These are phyloP conservation scores for Passalora sequoiae DNA, from an alignment of 2,329 filamentous ascomycete genomes.

Conservation along the genomic window DNA sequence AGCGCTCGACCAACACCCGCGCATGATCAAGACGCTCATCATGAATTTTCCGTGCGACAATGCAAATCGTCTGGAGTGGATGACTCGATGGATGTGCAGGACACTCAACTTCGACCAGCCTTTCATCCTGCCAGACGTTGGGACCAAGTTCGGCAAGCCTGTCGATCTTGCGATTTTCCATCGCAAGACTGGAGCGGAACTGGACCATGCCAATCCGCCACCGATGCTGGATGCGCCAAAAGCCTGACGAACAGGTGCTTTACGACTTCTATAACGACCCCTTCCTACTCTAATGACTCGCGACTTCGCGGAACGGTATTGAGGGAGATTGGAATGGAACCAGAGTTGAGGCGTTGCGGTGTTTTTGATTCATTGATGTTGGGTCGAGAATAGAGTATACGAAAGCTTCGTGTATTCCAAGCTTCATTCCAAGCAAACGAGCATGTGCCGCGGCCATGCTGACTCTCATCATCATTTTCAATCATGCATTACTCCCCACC, in stretches of 20 bases:
- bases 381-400: background rate
- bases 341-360: background rate
- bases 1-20: slow-evolving; percentile 10
- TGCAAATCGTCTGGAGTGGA: slow-evolving; percentile 32
- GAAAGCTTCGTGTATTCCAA: background rate
- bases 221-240: slow-evolving; percentile 1
- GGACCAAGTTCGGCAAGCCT: slow-evolving; percentile 27
- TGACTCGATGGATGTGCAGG: slow-evolving; percentile 33
- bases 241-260: background rate
- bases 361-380: no score
- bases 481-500: no score
- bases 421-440: no score
- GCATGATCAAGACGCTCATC: slow-evolving; percentile 35
- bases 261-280: background rate
- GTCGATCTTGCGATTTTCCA: slow-evolving; percentile 27
- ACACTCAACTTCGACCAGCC: slow-evolving; percentile 32
- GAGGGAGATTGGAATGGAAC: background rate
- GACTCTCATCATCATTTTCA: no score
- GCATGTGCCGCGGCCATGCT: no score
- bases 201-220: slow-evolving; percentile 20
- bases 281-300: background rate
- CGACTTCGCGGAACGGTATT: background rate
- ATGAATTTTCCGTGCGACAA: slow-evolving; percentile 34
- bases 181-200: slow-evolving; percentile 22
- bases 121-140: slow-evolving; percentile 25